These are phyloP conservation scores for Trichophyton rubrum DNA, from an alignment of 2,329 filamentous ascomycete species.

Conservation along the genomic window DNA sequence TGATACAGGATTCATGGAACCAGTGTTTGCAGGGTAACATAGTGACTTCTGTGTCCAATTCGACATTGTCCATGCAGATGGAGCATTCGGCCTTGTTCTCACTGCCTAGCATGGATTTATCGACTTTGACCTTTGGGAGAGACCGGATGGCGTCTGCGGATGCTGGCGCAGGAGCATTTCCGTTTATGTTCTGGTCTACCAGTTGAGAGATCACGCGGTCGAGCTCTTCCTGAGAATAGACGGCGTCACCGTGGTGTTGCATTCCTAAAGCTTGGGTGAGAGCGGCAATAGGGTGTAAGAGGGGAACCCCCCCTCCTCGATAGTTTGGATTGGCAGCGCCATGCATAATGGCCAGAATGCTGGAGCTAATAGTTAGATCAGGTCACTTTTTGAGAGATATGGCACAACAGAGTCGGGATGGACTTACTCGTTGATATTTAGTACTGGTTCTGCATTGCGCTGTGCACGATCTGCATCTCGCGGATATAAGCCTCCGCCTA, in stretches of 20 bases:
- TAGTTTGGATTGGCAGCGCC: background rate
- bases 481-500: constrained; percentile 31
- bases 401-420: background rate
- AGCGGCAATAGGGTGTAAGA: constrained; percentile 5
- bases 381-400: background rate
- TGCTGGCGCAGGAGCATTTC: constrained; percentile 72
- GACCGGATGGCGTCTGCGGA: constrained; percentile 59
- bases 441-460: constrained; percentile 34
- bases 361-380: background rate
- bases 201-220: constrained; percentile 78
- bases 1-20: constrained; percentile 78
- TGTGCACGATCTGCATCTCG: constrained; percentile 42
- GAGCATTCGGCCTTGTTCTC: constrained; percentile 70
- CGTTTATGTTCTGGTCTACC: constrained; percentile 66
- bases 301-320: background rate
- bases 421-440: constrained; percentile 39
- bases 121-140: constrained; percentile 58
- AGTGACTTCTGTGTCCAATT: constrained; percentile 59
- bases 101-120: constrained; percentile 54
- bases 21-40: constrained; percentile 80
- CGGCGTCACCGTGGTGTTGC: constrained; percentile 43
- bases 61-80: constrained; percentile 84
- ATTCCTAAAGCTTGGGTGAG: constrained; percentile 9
- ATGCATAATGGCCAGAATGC: background rate
- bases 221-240: constrained; percentile 80